Percentiles rank a stretch among this genome's conserved stretches.
These are phyloP conservation scores for Cladophialophora chaetospira DNA, from an alignment of 2,329 filamentous ascomycete genomes.

Conservation along the genomic window DNA sequence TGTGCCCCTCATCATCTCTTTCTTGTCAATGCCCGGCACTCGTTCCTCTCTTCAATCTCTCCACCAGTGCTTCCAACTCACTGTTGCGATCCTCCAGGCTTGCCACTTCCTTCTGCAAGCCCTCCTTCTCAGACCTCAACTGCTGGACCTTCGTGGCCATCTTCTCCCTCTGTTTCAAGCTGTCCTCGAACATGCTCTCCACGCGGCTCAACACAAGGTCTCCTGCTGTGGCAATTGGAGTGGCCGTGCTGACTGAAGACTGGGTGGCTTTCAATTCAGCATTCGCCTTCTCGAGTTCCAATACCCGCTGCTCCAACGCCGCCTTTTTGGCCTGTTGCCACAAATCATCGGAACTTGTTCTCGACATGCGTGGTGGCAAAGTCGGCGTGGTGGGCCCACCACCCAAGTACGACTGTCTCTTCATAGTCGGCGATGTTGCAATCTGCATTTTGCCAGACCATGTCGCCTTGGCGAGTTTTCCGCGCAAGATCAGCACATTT, in stretches of 20 bases:
- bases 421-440: not conserved
- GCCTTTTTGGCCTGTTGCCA: slow-evolving; percentile 46
- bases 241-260: not conserved
- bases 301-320: slow-evolving; percentile 46
- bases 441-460: slow-evolving; percentile 34
- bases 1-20: not conserved
- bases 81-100: slow-evolving; percentile 44
- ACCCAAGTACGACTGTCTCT: slow-evolving; percentile 25
- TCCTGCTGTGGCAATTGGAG: not conserved
- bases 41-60: slow-evolving; percentile 45
- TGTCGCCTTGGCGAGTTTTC: slow-evolving; percentile 45
- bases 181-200: slow-evolving; percentile 45
- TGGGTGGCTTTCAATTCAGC: slow-evolving; percentile 39
- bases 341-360: slow-evolving; percentile 40
- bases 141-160: slow-evolving; percentile 42
- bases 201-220: slow-evolving; percentile 36
- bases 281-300: slow-evolving; percentile 47
- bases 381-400: slow-evolving; percentile 29
- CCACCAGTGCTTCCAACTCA: slow-evolving; percentile 46
- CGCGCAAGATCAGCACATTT: slow-evolving; percentile 44
- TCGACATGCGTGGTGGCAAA: slow-evolving; percentile 31
- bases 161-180: slow-evolving; percentile 42
- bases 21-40: slow-evolving; percentile 2
- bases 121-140: slow-evolving; percentile 45
- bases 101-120: slow-evolving; percentile 42